A percentile compares a stretch with the other conserved stretches of the same genome.
Evolutionary conservation across 345 rosid genomes (phyloP).

Genomic region (Leavenworthia alabamica): DNA sequence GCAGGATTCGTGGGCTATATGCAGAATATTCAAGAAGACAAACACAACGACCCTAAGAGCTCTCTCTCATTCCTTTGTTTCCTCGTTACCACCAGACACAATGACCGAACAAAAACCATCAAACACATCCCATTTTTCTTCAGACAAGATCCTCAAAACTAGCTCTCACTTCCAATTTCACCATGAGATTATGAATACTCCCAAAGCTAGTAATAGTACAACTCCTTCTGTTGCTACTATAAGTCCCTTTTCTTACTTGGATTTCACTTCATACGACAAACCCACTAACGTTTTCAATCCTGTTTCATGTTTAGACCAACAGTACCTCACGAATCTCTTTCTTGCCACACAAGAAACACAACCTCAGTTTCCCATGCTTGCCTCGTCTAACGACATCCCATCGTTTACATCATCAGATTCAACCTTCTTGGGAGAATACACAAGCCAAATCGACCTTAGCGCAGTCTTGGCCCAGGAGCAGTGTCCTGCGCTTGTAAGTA

Average conservation of each 20-base stretch:
- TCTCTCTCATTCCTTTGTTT: constrained; percentile 65
- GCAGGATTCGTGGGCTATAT: constrained; percentile 93
- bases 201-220: constrained; percentile 20
- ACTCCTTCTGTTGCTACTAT: constrained; percentile 2
- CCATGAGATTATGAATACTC: constrained; percentile 21
- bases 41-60: constrained; percentile 67
- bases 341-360: constrained; percentile 41
- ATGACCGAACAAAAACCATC: constrained; percentile 24
- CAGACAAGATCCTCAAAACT: constrained; percentile 30
- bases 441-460: constrained; percentile 18
- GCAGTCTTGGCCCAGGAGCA: constrained; percentile 26
- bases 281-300: constrained; percentile 25
- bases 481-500: constrained; percentile 26
- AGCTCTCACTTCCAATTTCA: constrained; percentile 32
- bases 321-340: constrained; percentile 37
- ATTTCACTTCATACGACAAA: constrained; percentile 32
- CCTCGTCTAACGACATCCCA: constrained; percentile 32
- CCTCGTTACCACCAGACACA: constrained; percentile 42
- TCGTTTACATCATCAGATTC: constrained; percentile 47
- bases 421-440: constrained; percentile 39
- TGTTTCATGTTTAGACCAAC: constrained; percentile 28
- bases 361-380: constrained; percentile 24
- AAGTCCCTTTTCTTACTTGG: constrained; percentile 34
- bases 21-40: constrained; percentile 86
- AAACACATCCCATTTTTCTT: constrained; percentile 25